Percentiles rank a stretch among this genome's conserved stretches.
phyloP scores from a whole-genome alignment of 352 stramenopile species.

The Blastocystis sp. region DNA sequence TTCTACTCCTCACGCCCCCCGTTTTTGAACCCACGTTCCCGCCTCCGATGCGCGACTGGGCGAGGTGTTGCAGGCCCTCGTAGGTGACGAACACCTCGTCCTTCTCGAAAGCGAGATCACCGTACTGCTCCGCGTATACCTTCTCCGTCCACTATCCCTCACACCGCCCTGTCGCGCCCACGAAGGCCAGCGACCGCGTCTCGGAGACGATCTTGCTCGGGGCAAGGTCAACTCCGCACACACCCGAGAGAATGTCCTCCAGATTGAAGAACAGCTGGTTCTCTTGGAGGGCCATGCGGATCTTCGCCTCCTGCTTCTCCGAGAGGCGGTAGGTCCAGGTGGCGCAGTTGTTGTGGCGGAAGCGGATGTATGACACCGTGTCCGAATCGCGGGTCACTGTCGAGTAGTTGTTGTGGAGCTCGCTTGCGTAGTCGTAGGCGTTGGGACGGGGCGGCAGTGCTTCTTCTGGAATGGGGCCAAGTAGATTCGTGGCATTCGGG shows the following conservation, averaged over 20 bases:
- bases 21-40: not conserved
- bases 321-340: not conserved
- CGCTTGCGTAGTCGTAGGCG: constrained; percentile 32
- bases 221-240: constrained; percentile 24
- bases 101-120: constrained; percentile 55
- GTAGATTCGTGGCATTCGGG: not conserved
- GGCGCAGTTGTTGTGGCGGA: constrained; percentile 16
- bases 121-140: constrained; percentile 30
- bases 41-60: not conserved
- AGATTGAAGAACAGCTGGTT: constrained; percentile 34
- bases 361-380: not conserved
- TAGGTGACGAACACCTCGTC: constrained; percentile 64
- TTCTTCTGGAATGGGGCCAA: constrained; percentile 12
- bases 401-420: constrained; percentile 22
- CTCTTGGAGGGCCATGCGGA: constrained; percentile 43
- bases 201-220: not conserved
- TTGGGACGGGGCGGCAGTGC: not conserved
- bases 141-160: constrained; percentile 46
- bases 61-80: constrained; percentile 20
- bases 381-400: not conserved
- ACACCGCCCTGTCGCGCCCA: not conserved
- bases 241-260: constrained; percentile 28
- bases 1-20: not conserved
- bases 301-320: constrained; percentile 47
- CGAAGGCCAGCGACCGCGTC: not conserved